A percentile compares a stretch with the other conserved stretches of the same genome.
These are phyloP conservation scores for Diospyros lotus DNA, from an alignment of 148 eudicot genomes.

Conservation along the genomic window DNA sequence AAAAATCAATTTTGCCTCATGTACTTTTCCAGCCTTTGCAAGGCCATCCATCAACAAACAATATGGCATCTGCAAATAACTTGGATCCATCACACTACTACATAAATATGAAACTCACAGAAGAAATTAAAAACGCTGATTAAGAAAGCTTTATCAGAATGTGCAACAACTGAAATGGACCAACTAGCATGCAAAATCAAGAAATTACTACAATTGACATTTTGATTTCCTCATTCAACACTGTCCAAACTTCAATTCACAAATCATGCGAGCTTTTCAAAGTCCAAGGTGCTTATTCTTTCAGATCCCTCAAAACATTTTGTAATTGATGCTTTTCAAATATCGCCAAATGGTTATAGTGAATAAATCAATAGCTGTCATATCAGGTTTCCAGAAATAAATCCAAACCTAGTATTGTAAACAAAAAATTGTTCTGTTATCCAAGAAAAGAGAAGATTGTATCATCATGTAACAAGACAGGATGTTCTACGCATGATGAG, in stretches of 20 bases:
- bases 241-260: neutral
- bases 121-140: neutral
- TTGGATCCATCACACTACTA: constrained; percentile 10
- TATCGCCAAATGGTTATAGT: neutral
- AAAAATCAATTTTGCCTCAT: constrained; percentile 66
- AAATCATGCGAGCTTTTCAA: neutral
- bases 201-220: neutral
- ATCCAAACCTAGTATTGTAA: neutral
- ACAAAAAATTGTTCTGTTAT: neutral
- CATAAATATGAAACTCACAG: constrained; percentile 4
- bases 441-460: neutral
- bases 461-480: too few species aligned
- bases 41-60: constrained; percentile 88
- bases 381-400: neutral
- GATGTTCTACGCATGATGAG: too few species aligned
- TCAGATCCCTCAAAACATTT: neutral
- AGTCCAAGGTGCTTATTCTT: neutral
- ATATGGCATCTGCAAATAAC: constrained; percentile 74
- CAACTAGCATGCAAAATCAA: neutral
- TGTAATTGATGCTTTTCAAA: neutral
- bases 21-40: constrained; percentile 69
- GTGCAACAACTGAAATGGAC: neutral
- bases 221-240: neutral
- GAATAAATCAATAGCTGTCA: neutral
- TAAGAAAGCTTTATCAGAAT: neutral